Base-by-base conservation (phyloP, 257 asterid species). In the Linderniella brevidens region DNA sequence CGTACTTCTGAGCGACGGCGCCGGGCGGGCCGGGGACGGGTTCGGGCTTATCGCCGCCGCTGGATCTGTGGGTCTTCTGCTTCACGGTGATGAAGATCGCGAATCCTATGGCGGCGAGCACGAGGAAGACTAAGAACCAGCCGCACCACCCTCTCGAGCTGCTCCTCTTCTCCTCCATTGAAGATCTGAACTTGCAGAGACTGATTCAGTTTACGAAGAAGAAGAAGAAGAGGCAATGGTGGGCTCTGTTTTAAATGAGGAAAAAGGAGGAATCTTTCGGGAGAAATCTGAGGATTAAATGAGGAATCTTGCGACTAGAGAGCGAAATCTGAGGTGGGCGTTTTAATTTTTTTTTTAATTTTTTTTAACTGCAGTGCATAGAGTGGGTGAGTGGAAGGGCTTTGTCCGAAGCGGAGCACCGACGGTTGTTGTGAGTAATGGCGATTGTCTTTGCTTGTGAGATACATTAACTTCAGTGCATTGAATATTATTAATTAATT, bases 1-100 rank as follows among this genome's bases (percentile, higher is more conserved):
- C 74, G 35, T 83, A 87, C 54, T 76, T 71, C 78, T 70, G 67
- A 13, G 68, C 47, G 25, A 73, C 53, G 18, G 64, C 52, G 6
- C 71, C 72, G 1, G 92, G 70, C 19, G 83, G 67, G 0, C 81
- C 82, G 1, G 86, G 86, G 38, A 78, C 77, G 47, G 92, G 71
- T 25, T 68, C 72, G 0, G 75, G 32, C 32, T 25, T 25, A 25
- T 25, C 79, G 14, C 42, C 75, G 4, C 49, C 49, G 36, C 36
- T 42, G 0, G 68, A 58, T 48, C 48, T 46, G 49, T 11, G 41
- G 25, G 14, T 53, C 35, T 64, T 67, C 49, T 66, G 68, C 60
- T 29, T 69, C 12, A 70, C 46, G 16, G 55, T 3, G 29, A 64
- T 32, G 49, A 41, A 74, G 47, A 80, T 25, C 25, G 75, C 73